Conservation (phyloP, 768 basidiomycete species). For the Boletus rufocinnamomeus region DNA sequence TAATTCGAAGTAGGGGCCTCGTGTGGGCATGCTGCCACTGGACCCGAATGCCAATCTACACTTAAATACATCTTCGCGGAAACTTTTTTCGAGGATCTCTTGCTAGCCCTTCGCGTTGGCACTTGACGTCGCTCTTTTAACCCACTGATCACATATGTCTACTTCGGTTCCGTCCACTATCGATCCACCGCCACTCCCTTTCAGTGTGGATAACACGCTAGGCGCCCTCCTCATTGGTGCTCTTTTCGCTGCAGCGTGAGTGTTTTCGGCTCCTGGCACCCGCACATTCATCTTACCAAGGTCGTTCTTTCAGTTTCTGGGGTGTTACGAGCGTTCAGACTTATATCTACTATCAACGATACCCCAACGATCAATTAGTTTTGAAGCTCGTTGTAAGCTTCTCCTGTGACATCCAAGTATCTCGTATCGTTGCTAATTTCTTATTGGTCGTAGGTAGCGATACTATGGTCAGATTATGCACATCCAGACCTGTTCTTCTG, state of each 20-base stretch:
- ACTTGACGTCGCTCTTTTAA: not conserved
- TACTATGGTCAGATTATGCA: conserved; percentile 14
- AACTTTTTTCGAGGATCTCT: not conserved
- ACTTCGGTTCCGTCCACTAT: not conserved
- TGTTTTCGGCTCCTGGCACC: not conserved
- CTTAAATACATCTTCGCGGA: not conserved
- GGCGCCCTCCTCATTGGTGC: conserved; percentile 58
- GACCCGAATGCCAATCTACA: not conserved
- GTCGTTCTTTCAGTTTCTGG: conserved; percentile 46
- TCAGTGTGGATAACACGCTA: conserved; percentile 47
- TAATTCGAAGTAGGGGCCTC: not conserved
- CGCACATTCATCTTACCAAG: not conserved
- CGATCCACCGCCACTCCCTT: conserved; percentile 16
- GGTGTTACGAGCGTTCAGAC: conserved; percentile 58
- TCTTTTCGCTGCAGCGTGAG: conserved; percentile 54
- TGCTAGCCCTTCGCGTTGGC: not conserved
- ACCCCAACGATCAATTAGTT: conserved; percentile 33
- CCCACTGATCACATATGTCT: conserved; percentile 10
- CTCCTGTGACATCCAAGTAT: not conserved
- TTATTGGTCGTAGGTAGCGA: conserved; percentile 36
- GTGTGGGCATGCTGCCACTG: too few species aligned
- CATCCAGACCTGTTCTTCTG: not conserved
- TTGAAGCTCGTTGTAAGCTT: conserved; percentile 43
- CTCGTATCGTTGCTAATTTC: conserved; percentile 33
- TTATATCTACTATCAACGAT: conserved; percentile 49